phyloP scores from a whole-genome alignment of 2,329 filamentous ascomycete species.

The Cytospora piceicola region DNA sequence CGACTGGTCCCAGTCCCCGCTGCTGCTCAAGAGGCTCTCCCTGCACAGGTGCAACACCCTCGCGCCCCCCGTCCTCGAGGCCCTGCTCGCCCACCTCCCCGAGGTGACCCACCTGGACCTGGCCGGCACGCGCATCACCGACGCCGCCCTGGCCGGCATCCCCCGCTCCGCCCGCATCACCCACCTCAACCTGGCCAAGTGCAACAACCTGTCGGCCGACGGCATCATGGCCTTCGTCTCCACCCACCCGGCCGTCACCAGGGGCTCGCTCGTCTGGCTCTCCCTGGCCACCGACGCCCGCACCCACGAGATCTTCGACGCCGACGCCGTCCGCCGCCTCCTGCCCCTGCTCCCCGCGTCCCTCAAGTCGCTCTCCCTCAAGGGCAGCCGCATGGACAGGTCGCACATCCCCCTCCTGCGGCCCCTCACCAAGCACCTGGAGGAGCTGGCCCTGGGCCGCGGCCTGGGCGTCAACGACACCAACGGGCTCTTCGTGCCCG shows the following conservation, averaged over 20 bases:
- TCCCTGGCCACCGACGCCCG: conserved; percentile 74
- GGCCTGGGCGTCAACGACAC: conserved; percentile 69
- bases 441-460: conserved; percentile 75
- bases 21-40: conserved; percentile 69
- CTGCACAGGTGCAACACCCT: conserved; percentile 80
- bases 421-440: conserved; percentile 70
- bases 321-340: conserved; percentile 66
- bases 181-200: conserved; percentile 79
- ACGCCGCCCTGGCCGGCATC: conserved; percentile 70
- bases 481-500: conserved; percentile 63
- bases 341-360: conserved; percentile 68
- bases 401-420: conserved; percentile 67
- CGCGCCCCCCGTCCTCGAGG: conserved; percentile 68
- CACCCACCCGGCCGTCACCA: conserved; percentile 68
- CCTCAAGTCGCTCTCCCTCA: conserved; percentile 74
- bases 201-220: conserved; percentile 68
- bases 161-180: conserved; percentile 73
- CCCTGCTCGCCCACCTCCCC: conserved; percentile 69
- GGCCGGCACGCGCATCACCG: conserved; percentile 76
- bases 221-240: conserved; percentile 72
- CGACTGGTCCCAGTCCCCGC: conserved; percentile 49
- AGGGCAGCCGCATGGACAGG: conserved; percentile 71
- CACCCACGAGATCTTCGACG: conserved; percentile 71
- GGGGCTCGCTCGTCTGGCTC: conserved; percentile 66
- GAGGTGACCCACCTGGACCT: conserved; percentile 78